Base-by-base conservation (phyloP, 208 protist species). In the Acanthamoeba castellanii region DNA sequence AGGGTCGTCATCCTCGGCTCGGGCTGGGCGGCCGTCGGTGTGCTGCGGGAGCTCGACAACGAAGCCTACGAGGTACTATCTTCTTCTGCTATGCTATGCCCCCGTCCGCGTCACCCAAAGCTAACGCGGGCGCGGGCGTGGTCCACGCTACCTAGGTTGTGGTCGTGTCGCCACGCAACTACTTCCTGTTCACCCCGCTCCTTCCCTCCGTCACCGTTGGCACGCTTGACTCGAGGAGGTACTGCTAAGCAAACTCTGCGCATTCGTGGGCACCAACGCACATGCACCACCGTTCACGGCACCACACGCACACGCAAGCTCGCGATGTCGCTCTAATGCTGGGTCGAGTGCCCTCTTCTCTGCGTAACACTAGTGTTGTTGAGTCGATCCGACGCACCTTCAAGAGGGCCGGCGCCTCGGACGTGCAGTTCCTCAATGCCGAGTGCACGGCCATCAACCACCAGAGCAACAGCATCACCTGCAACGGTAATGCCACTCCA, bases 111-210 rank as follows among this genome's bases (percentile, higher is more conserved):
- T 42, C 37, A 3, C 37, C 37, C 37, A 42, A n/a, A 4, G 61
- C 61, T 68, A 68, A 68, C 9, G 20, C 18, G 9, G 64, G 5
- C 6, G 25, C 9, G 52, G 3, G 16, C 11, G 14, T 57, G 52
- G 52, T 57, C 52, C 52, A 1, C 52, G 16, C 52, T 18, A 57
- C 52, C 11, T 18, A 90, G 82, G 27, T 93, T 2, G 61, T 82
- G 16, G 64, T 93, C 3, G 89, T 93, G 13, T 84, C 68, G 7
- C 96, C 97, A 22, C 95, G 96, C 4, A 97, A 97, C 94, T 95
- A 97, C 74, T 97, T 98, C 64, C 78, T 97, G 50, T 97, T 97
- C 90, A 98, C 97, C 11, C 96, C 96, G 30, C 94, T 98, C 7
- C 87, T 98, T 16, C 90, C 95, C 22, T 93, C 64, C 30, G 74